A percentile compares a stretch with the other conserved stretches of the same genome.
Evolutionary conservation across 768 basidiomycete genomes (phyloP).

Genomic region (Tulasnella sp.): DNA sequence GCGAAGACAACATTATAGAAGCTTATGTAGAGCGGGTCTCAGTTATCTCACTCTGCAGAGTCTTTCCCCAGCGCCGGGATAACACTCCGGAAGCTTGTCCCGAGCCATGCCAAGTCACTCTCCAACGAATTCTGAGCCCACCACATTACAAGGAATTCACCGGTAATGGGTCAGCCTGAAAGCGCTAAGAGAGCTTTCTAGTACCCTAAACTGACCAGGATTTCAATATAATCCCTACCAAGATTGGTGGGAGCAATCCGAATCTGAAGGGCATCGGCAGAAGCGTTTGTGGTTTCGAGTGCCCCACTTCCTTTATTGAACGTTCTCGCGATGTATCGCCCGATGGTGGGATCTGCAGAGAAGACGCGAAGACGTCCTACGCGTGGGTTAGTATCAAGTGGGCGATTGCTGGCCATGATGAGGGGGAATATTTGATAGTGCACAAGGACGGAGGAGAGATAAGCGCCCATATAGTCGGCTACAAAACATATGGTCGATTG

Average conservation of each 20-base stretch:
- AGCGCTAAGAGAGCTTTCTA: background rate
- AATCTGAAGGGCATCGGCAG: conserved; percentile 1
- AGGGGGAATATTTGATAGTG: no score
- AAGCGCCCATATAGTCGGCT: no score
- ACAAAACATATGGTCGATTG: conserved; percentile 29
- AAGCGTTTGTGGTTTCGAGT: background rate
- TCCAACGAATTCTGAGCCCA: background rate
- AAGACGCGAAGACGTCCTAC: background rate
- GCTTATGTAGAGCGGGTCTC: background rate
- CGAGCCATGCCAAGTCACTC: conserved; percentile 1
- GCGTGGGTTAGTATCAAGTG: background rate
- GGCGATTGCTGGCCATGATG: conserved; percentile 5
- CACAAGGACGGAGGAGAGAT: no score
- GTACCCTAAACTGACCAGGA: background rate
- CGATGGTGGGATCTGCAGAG: background rate
- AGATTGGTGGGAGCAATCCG: background rate
- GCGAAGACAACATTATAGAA: background rate
- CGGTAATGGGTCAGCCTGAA: background rate
- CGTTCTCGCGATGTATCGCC: background rate
- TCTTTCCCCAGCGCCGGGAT: background rate
- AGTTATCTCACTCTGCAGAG: background rate
- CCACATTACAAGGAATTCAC: no score
- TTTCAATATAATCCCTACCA: background rate
- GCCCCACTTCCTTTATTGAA: conserved; percentile 1
- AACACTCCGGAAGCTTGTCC: background rate